These are phyloP conservation scores for Cyberlindnera samutprakarnensis DNA, from an alignment of 805 yeast species.

Conservation along the genomic window DNA sequence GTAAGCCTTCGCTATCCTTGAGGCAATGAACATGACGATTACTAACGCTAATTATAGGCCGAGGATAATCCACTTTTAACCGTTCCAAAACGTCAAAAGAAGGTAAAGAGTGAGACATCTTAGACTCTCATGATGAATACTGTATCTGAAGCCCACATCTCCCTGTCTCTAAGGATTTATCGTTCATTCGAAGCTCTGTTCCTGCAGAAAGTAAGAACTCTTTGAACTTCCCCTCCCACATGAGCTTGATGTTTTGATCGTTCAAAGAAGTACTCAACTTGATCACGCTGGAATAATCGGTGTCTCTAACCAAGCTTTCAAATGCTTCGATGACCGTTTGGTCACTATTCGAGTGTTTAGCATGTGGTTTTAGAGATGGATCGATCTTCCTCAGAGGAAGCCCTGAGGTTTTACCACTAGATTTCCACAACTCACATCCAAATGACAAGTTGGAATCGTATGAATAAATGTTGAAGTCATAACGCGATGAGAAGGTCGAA, in stretches of 20 bases:
- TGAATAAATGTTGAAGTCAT: constrained; percentile 86
- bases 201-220: constrained; percentile 80
- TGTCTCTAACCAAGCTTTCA: constrained; percentile 40
- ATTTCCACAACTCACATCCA: constrained; percentile 80
- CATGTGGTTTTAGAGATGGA: constrained; percentile 25
- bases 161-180: constrained; percentile 38
- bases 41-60: too few relatives aligned
- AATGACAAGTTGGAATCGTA: constrained; percentile 80
- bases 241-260: constrained; percentile 49
- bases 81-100: constrained; percentile 10
- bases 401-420: constrained; percentile 15
- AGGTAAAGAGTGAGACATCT: constrained; percentile 2
- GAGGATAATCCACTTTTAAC: constrained; percentile 8
- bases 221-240: constrained; percentile 86
- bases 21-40: too few relatives aligned
- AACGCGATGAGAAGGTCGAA: constrained; percentile 74
- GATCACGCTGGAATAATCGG: constrained; percentile 61
- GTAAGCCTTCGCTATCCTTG: too few relatives aligned
- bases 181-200: constrained; percentile 39
- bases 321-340: constrained; percentile 43
- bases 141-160: constrained; percentile 56
- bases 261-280: constrained; percentile 66
- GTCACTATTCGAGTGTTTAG: constrained; percentile 25
- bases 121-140: constrained; percentile 40
- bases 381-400: constrained; percentile 11